A percentile compares a stretch with the other conserved stretches of the same genome.
Evolutionary conservation across 2,329 filamentous ascomycete genomes (phyloP).

Genomic region (Ophiostoma quercus): DNA sequence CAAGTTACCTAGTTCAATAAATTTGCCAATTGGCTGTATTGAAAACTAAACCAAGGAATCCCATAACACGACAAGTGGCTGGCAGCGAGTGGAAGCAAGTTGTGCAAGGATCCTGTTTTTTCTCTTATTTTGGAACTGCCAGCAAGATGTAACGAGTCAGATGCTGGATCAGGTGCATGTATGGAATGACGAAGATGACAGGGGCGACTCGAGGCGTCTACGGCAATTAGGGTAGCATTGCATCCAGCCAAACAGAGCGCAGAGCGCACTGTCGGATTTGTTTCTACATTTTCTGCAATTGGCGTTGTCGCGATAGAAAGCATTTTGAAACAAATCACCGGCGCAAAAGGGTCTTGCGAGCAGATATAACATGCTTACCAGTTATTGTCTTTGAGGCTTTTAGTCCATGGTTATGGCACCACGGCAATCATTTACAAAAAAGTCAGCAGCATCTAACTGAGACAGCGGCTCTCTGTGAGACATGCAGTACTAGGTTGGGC

Average conservation of each 20-base stretch:
- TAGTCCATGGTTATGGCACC: too few species aligned
- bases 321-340: too few species aligned
- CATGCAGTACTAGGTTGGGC: neutral
- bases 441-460: neutral
- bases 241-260: neutral
- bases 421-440: too few species aligned
- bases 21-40: too few species aligned
- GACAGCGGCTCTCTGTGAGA: neutral
- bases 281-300: neutral
- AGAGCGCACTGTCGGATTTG: neutral
- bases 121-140: too few species aligned
- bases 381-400: neutral
- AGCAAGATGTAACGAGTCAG: neutral
- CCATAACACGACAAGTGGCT: neutral
- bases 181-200: neutral
- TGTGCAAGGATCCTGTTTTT: neutral
- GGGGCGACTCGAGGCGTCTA: neutral
- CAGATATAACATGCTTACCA: neutral
- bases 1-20: too few species aligned
- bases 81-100: neutral
- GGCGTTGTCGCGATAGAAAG: neutral
- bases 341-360: too few species aligned
- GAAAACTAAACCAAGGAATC: too few species aligned
- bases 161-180: neutral
- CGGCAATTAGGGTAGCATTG: neutral